Conservation (phyloP, 768 basidiomycete species). For the Vararia minispora region DNA sequence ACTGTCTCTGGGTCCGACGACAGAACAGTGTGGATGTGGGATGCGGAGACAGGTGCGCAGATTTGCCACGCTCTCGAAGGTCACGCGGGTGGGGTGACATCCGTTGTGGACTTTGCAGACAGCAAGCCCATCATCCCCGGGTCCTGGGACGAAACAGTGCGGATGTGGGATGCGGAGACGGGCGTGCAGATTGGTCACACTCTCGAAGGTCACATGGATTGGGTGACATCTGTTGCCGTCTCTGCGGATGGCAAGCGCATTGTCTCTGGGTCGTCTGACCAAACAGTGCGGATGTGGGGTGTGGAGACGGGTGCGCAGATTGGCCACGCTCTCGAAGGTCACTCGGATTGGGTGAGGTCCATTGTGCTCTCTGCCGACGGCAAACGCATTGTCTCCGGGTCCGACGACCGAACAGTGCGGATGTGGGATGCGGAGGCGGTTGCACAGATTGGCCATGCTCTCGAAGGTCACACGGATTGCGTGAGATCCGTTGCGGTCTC, state of each 20-base stretch:
- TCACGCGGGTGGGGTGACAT: background rate
- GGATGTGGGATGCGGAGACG: constrained; percentile 7
- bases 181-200: background rate
- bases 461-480: constrained; percentile 2
- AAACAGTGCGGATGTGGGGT: constrained; percentile 40
- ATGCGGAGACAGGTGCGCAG: background rate
- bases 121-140: constrained; percentile 1
- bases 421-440: constrained; percentile 5
- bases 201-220: background rate
- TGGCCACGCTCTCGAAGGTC: constrained; percentile 31
- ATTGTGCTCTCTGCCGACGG: constrained; percentile 33
- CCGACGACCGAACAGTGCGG: constrained; percentile 2
- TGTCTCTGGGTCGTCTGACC: constrained; percentile 27
- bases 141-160: background rate
- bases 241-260: constrained; percentile 10
- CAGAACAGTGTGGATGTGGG: constrained; percentile 2
- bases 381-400: background rate
- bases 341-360: constrained; percentile 38
- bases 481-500: constrained; percentile 4
- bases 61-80: background rate
- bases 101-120: constrained; percentile 1
- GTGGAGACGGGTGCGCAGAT: constrained; percentile 16
- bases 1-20: constrained; percentile 28
- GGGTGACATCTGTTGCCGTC: background rate
- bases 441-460: background rate